A percentile compares a stretch with the other conserved stretches of the same genome.
phyloP scores from a whole-genome alignment of 1,139 yeast genomes.

The Meyerozyma sp. region DNA sequence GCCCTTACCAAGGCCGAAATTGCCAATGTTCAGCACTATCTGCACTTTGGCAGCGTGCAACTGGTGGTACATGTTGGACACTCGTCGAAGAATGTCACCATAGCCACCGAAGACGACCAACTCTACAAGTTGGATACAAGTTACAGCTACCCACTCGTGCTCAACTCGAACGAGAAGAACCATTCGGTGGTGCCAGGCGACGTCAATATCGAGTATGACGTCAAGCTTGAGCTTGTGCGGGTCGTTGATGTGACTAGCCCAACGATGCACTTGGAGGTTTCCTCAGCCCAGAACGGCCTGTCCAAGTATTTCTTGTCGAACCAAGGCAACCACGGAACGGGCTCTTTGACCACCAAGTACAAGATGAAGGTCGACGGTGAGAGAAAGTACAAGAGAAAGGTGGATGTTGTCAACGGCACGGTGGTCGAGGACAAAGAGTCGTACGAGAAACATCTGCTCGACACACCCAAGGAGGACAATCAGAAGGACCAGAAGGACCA shows the following conservation, averaged over 20 bases:
- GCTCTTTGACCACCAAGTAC: slow-evolving; percentile 35
- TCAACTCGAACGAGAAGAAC: slow-evolving; percentile 8
- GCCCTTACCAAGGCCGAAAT: slow-evolving; percentile 23
- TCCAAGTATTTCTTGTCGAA: slow-evolving; percentile 42
- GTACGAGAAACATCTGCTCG: background rate
- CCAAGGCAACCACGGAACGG: slow-evolving; percentile 49
- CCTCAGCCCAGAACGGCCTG: slow-evolving; percentile 38
- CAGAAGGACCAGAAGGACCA: background rate
- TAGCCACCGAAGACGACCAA: background rate
- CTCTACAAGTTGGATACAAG: background rate
- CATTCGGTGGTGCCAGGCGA: slow-evolving; percentile 8
- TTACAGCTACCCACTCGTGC: slow-evolving; percentile 19
- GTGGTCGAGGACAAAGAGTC: slow-evolving; percentile 19
- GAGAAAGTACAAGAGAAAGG: slow-evolving; percentile 33
- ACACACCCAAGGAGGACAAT: background rate
- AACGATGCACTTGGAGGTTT: slow-evolving; percentile 17
- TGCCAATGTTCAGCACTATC: slow-evolving; percentile 28
- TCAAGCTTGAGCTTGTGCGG: slow-evolving; percentile 9
- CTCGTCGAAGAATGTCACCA: slow-evolving; percentile 5
- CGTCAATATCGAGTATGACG: slow-evolving; percentile 16
- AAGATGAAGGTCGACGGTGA: slow-evolving; percentile 20
- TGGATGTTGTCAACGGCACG: slow-evolving; percentile 36
- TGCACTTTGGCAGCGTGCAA: slow-evolving; percentile 26
- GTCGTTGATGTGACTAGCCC: slow-evolving; percentile 13
- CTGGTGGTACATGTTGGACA: slow-evolving; percentile 23